Evolutionary conservation across 495 filamentous ascomycete genomes (phyloP), one percentile per base, ranked within the genome.

Genomic region (Penicillium macrosclerotiorum): DNA sequence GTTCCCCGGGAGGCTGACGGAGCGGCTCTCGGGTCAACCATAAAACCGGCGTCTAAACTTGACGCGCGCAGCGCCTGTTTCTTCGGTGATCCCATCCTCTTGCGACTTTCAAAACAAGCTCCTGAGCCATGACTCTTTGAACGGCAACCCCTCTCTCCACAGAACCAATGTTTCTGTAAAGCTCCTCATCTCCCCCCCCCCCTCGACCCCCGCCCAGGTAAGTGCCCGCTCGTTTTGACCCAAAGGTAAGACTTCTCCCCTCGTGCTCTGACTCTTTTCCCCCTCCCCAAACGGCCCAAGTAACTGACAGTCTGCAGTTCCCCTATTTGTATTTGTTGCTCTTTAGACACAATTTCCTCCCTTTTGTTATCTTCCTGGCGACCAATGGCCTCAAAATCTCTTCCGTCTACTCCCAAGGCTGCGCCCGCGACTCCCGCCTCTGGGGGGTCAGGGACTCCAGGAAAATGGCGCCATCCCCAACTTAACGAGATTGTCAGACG

Each of bases 401-500:
- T 56, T 73, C 82, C 56, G 82, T 75, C 64, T 68, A 79, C 62
- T 73, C 80, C 71, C 84, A 89, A 57, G 84, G 65, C 69, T 71
- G 64, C 50, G 63, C 57, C 69, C 73, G 33, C 60, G 58, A 62
- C 60, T 68, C 75, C 68, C 44, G 60, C 54, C 6, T 48, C 65
- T 5, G 73, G 72, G 67, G 74, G 60, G 48, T 72, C 75, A n/a
- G 74, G 72, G 11, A 74, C 76, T 6, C 81, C 89, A 11, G 91
- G 91, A 37, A 88, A 84, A 67, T 96, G 91, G 91, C 78, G 80
- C 49, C 91, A 96, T 65, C 91, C 91, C 4, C 79, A 81, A 22
- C 69, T 95, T 37, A 72, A 84, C 50, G 89, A 94, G 62, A 86
- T 96, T 51, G 76, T 82, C 11, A 76, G 75, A 39, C 82, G 91